Conservation (phyloP, 75 land plant genomes). For the Pinus albicaulis region DNA sequence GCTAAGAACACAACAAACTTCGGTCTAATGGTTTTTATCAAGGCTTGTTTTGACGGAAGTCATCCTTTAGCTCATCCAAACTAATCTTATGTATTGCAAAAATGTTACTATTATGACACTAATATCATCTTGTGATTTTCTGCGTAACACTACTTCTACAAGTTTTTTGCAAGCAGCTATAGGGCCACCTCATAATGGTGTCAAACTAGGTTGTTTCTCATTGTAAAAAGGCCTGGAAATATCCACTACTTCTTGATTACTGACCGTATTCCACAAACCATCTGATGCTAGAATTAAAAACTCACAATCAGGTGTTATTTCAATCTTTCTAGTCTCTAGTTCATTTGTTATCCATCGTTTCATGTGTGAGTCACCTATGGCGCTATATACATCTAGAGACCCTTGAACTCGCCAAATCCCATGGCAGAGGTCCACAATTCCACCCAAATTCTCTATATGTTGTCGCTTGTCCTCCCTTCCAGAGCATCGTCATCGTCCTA, state of each 20-base stretch:
- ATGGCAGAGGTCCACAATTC: conserved; percentile 39
- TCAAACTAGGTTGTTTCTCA: not conserved
- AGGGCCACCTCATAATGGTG: no score
- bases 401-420: conserved; percentile 79
- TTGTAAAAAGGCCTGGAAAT: conserved; percentile 23
- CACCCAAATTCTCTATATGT: conserved; percentile 63
- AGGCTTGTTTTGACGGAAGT: no score
- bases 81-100: no score
- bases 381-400: conserved; percentile 57
- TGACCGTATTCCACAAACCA: conserved; percentile 80
- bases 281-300: conserved; percentile 73
- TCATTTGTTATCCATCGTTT: conserved; percentile 62
- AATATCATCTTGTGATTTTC: not conserved
- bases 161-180: not conserved
- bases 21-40: no score
- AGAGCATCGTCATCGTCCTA: no score
- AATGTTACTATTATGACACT: not conserved
- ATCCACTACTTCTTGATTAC: conserved; percentile 60
- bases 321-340: conserved; percentile 38
- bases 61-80: no score
- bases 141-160: not conserved
- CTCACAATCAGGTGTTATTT: conserved; percentile 40
- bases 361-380: conserved; percentile 56
- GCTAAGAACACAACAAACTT: no score
- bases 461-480: conserved; percentile 48